Base-by-base conservation (phyloP, 2,329 filamentous ascomycete species). In the Colletotrichum destructivum region DNA sequence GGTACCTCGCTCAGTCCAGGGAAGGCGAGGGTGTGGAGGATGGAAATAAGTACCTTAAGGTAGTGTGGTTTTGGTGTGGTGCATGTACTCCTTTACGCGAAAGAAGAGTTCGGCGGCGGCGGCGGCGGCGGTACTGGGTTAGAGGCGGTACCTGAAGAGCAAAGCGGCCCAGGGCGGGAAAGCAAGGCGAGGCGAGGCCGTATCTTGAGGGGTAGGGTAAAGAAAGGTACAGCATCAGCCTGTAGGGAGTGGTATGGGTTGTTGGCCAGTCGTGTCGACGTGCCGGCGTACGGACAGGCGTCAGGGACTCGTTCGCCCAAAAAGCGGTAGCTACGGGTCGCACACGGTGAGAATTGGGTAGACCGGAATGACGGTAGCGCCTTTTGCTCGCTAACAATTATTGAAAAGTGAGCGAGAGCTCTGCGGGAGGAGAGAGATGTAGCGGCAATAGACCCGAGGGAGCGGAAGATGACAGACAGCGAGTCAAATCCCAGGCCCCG, bases 11-110 rank as follows among this genome's bases (percentile, higher is more conserved):
- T 54, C 21, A 42, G 18, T 54, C 61, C 61, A 54, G 23, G 49
- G 49, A 63, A 65, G 52, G 62, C 31, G 59, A 57, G 62, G 62
- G 42, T 63, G 61, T 21, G 38, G 61, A 54, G 38, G 49, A 54
- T 42, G 55, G 55, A 59, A 13, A 49, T 44, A 54, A 13, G 61
- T 54, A 63, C n/a, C 38, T 54, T 15, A 31, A 31, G 31, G 31
- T 31, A 42, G 38, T 26, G 21, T 11, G 46, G 31, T 42, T 15
- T 31, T 62, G 35, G 60, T 51, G 46, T 62, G 35, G 60, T 51
- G 44, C 46, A 62, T 51, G 60, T 42, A 62, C 60, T 51, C 60
- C 35, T 62, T 62, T 62, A 51, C 60, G 46, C 60, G 60, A 54
- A 54, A 57, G 31, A 46, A 54, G 49, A 54, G 61, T 46, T 31